Conservation (phyloP, 2,329 filamentous ascomycete genomes). For the Neophaeococcomyces mojaviensis region DNA sequence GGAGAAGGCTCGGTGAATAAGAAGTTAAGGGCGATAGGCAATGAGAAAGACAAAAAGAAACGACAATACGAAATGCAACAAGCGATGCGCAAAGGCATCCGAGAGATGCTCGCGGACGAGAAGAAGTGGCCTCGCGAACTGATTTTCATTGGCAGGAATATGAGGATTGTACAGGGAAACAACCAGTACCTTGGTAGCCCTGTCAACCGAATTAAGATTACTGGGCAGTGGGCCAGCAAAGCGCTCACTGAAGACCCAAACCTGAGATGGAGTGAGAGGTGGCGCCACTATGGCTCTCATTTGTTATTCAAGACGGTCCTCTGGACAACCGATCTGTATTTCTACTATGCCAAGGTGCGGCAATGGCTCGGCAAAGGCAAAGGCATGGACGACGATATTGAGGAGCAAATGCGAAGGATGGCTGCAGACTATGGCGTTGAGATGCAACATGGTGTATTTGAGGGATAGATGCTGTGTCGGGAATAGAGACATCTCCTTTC, state of each 20-base stretch:
- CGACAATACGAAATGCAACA: constrained; percentile 73
- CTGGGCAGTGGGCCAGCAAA: constrained; percentile 78
- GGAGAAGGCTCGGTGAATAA: constrained; percentile 61
- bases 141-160: constrained; percentile 83
- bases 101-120: constrained; percentile 74
- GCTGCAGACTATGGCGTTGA: constrained; percentile 89
- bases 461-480: constrained; percentile 63
- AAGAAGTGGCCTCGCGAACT: constrained; percentile 84
- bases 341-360: constrained; percentile 70
- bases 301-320: constrained; percentile 74
- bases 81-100: constrained; percentile 63
- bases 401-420: constrained; percentile 76
- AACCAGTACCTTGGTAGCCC: constrained; percentile 86
- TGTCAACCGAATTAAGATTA: constrained; percentile 88
- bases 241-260: constrained; percentile 70
- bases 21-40: constrained; percentile 48
- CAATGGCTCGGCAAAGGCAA: constrained; percentile 69
- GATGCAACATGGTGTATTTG: constrained; percentile 79
- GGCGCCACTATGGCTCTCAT: constrained; percentile 67
- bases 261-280: constrained; percentile 54
- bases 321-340: constrained; percentile 68
- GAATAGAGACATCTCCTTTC: too few relatives aligned
- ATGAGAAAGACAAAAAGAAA: constrained; percentile 48
- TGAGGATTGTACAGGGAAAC: constrained; percentile 88
- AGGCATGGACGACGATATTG: constrained; percentile 92